Percentiles rank a stretch among this genome's conserved stretches.
phyloP scores from a whole-genome alignment of 179 eudicot species.

The Heliamphora pulchella region DNA sequence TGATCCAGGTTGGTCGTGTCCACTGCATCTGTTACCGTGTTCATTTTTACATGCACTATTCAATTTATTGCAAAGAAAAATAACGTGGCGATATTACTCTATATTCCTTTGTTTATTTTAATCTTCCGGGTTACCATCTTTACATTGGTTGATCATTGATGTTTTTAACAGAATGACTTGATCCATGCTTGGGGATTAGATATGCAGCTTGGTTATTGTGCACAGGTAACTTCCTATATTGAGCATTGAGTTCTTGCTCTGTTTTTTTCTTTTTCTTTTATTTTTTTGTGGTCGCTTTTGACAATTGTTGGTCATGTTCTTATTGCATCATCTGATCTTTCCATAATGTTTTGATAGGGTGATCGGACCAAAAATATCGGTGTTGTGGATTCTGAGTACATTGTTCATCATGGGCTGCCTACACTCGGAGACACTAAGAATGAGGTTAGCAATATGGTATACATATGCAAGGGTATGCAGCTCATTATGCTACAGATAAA shows the following conservation, averaged over 20 bases:
- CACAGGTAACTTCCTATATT: conserved; percentile 49
- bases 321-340: not conserved
- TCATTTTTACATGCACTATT: not conserved
- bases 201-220: conserved; percentile 87
- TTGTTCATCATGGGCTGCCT: conserved; percentile 77
- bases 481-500: not conserved
- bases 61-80: not conserved
- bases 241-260: not conserved
- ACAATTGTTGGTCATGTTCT: not conserved
- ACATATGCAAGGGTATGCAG: not conserved
- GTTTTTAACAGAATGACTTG: conserved; percentile 64
- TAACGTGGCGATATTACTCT: not conserved
- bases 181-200: conserved; percentile 98
- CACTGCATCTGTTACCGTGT: not conserved
- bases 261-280: conserved; percentile 3
- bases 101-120: not conserved
- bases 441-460: conserved; percentile 32
- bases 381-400: conserved; percentile 83
- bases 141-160: not conserved
- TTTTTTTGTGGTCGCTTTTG: not conserved
- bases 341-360: conserved; percentile 42
- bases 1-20: conserved; percentile 66
- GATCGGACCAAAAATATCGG: conserved; percentile 73
- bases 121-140: not conserved
- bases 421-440: conserved; percentile 66